Percentiles rank a stretch among this genome's conserved stretches.
phyloP scores from a whole-genome alignment of 2,329 filamentous ascomycete species.

The Ophiostoma himal-ulmi region DNA sequence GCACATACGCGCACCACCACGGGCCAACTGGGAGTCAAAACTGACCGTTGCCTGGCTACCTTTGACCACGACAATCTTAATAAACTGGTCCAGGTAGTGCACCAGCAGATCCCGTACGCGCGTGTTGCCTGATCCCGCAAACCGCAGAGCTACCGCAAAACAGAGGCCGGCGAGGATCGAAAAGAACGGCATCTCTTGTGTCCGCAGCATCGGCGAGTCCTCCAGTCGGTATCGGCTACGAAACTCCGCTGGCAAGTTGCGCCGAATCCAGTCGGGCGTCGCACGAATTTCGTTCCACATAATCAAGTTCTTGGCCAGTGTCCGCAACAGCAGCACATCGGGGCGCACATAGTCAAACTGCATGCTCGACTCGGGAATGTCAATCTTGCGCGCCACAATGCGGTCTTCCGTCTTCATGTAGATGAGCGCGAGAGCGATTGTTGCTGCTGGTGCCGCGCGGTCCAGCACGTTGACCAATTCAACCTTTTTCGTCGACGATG shows the following conservation, averaged over 20 bases:
- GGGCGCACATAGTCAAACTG: slow-evolving; percentile 96
- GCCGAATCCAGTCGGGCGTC: slow-evolving; percentile 66
- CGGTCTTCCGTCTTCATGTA: slow-evolving; percentile 96
- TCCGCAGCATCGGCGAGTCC: slow-evolving; percentile 58
- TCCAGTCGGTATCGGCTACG: slow-evolving; percentile 56
- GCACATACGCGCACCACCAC: slow-evolving; percentile 81
- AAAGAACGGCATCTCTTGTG: slow-evolving; percentile 83
- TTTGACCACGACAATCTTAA: slow-evolving; percentile 54
- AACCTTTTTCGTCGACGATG: slow-evolving; percentile 83
- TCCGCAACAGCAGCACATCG: slow-evolving; percentile 84
- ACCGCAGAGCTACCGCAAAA: slow-evolving; percentile 69
- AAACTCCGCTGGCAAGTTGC: slow-evolving; percentile 67
- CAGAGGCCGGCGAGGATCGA: slow-evolving; percentile 87
- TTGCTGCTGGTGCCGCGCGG: slow-evolving; percentile 86
- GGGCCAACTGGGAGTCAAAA: slow-evolving; percentile 80
- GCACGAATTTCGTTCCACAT: slow-evolving; percentile 82
- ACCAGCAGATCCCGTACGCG: slow-evolving; percentile 75
- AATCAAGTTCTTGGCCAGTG: slow-evolving; percentile 82
- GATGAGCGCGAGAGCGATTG: slow-evolving; percentile 81
- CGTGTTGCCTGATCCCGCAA: slow-evolving; percentile 64
- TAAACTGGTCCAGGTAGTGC: slow-evolving; percentile 79
- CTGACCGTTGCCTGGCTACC: slow-evolving; percentile 46
- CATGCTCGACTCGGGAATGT: slow-evolving; percentile 80
- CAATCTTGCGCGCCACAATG: slow-evolving; percentile 81
- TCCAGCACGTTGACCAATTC: slow-evolving; percentile 90